Conservation (phyloP, 1,284 basidiomycete genomes). For the Leccinum subfulvum region DNA sequence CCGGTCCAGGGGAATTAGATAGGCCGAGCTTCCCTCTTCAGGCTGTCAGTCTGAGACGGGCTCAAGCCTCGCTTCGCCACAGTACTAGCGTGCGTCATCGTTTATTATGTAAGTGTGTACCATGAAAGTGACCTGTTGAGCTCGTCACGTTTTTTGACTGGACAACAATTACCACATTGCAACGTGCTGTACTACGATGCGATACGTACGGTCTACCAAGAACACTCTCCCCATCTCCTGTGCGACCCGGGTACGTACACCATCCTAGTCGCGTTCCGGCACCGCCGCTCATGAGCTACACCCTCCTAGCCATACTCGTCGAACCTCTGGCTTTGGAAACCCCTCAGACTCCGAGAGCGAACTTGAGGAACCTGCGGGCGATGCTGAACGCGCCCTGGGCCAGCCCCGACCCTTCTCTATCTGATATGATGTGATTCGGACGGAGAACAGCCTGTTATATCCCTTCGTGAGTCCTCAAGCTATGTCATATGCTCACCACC, state of each 20-base stretch:
- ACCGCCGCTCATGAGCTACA: not conserved
- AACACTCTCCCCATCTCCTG: conserved; percentile 60
- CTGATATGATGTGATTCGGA: conserved; percentile 44
- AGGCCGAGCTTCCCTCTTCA: too few relatives aligned
- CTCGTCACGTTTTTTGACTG: too few relatives aligned
- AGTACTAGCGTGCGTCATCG: too few relatives aligned
- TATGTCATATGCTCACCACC: not conserved
- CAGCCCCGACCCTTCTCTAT: conserved; percentile 23
- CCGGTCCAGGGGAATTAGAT: too few relatives aligned
- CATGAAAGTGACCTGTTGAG: too few relatives aligned
- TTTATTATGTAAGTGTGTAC: too few relatives aligned
- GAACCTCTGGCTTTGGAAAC: conserved; percentile 54
- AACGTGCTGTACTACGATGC: conserved; percentile 39
- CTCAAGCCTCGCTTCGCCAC: too few relatives aligned
- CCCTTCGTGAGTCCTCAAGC: conserved; percentile 33
- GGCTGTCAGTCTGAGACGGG: too few relatives aligned
- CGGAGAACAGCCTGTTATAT: conserved; percentile 33
- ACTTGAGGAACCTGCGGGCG: conserved; percentile 25
- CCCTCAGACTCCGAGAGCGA: conserved; percentile 45
- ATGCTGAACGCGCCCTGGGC: conserved; percentile 23
- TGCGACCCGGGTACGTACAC: conserved; percentile 40
- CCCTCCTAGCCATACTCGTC: conserved; percentile 10
- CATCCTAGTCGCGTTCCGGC: not conserved
- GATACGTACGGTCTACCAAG: conserved; percentile 55
- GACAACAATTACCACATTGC: not conserved